Percentiles rank a stretch among this genome's conserved stretches.
These are phyloP conservation scores for apple (Malus domestica) DNA, from an alignment of 306 rosid species.

Conservation along the genomic window DNA sequence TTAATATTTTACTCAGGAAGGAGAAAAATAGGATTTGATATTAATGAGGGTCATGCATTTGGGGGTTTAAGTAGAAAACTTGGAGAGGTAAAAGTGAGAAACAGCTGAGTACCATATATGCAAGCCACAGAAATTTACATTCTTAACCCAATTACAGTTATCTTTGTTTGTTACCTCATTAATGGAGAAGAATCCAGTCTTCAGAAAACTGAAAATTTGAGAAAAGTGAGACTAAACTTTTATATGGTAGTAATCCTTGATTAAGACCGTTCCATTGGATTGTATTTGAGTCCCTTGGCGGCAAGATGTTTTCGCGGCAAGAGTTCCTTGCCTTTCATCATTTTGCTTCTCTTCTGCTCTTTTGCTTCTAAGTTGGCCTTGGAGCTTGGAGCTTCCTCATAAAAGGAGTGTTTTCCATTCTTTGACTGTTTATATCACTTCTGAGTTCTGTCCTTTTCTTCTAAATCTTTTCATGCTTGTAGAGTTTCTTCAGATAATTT, in stretches of 20 bases:
- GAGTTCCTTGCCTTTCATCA: not conserved
- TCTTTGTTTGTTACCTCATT: not conserved
- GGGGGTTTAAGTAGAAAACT: constrained; percentile 8
- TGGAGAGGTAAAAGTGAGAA: constrained; percentile 4
- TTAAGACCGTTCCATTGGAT: not conserved
- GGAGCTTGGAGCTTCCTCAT: not conserved
- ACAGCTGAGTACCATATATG: not conserved
- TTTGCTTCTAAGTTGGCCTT: not conserved
- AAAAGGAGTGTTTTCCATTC: not conserved
- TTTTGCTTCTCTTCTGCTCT: constrained; percentile 1
- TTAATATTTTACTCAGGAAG: not conserved
- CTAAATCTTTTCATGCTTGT: constrained; percentile 10
- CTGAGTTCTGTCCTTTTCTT: constrained; percentile 7
- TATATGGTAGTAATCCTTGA: not conserved
- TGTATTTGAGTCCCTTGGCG: not conserved
- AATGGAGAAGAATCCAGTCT: constrained; percentile 10
- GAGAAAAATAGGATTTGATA: constrained; percentile 10
- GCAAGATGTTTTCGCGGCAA: not conserved
- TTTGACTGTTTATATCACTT: not conserved
- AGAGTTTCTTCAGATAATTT: constrained; percentile 1
- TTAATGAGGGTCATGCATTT: not conserved
- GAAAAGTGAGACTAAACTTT: not conserved
- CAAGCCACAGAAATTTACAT: not conserved
- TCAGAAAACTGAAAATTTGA: constrained; percentile 1
- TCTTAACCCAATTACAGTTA: not conserved